A percentile compares a stretch with the other conserved stretches of the same genome.
These are phyloP conservation scores for Circinella minor DNA, from an alignment of 371 early-diverging fungal species.

Conservation along the genomic window DNA sequence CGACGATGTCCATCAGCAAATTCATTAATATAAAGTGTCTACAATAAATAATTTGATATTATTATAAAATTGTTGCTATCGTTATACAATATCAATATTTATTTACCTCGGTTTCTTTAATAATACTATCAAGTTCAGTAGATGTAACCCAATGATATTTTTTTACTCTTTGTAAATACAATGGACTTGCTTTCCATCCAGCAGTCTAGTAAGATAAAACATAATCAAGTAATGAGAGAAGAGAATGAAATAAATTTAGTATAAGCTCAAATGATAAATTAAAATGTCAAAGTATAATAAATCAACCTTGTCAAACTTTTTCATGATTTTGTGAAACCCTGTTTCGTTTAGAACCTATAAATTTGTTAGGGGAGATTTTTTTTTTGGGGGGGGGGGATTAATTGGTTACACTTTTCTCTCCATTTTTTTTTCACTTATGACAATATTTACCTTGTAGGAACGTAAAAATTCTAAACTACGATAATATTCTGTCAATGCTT, in stretches of 20 bases:
- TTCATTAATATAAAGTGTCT: conserved; percentile 62
- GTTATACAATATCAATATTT: too few species aligned
- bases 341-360: conserved; percentile 69
- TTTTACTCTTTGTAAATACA: conserved; percentile 59
- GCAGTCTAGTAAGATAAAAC: conserved; percentile 32
- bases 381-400: too few species aligned
- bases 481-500: conserved; percentile 78
- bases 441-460: conserved; percentile 63
- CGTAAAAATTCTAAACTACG: conserved; percentile 76
- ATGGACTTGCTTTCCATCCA: conserved; percentile 53
- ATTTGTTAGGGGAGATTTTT: too few species aligned
- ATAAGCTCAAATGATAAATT: too few species aligned
- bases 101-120: conserved; percentile 65
- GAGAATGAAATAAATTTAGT: too few species aligned
- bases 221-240: too few species aligned
- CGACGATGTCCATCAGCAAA: conserved; percentile 73
- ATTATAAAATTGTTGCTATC: too few species aligned
- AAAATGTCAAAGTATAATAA: too few species aligned
- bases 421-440: too few species aligned
- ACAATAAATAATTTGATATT: not conserved
- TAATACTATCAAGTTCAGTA: conserved; percentile 52
- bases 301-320: conserved; percentile 76
- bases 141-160: conserved; percentile 67
- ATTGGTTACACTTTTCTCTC: too few species aligned
- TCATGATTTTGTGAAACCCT: conserved; percentile 78